Evolutionary conservation across 2,329 filamentous ascomycete genomes (phyloP), one percentile per base, ranked within the genome.

Genomic region (Scytalidium sp.): DNA sequence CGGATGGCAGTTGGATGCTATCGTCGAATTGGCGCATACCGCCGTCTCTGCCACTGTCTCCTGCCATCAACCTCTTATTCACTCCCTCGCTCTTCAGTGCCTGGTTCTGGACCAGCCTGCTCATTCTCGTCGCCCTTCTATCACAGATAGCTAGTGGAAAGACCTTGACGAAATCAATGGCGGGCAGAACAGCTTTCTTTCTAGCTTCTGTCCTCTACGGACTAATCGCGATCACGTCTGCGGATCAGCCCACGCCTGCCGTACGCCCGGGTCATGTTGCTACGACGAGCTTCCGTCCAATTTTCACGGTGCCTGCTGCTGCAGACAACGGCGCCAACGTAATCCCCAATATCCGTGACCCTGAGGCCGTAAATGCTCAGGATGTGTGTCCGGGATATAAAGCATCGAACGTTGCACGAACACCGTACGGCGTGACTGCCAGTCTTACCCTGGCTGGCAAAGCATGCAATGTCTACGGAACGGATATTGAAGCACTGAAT

Each of bases 381-480:
- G 52, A 56, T 58, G 52, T 60, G 10, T 90, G 87, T 60, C 84
- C 85, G 1, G 87, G 87, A 13, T 91, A 90, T 69, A 75, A 64
- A 22, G 86, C 85, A 2, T 78, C 75, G 17, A 81, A 86, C 61
- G 73, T 89, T 13, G 65, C 72, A 46, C 67, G 74, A 45, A 79
- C 71, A 0, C 61, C 66, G 29, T 72, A 70, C 45, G 81, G 81
- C 8, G 70, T 94, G 47, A 87, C 80, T 1, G 90, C 89, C 2
- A 78, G 87, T 55, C 73, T 96, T 43, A 76, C 69, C 2, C 76
- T 95, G 10, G 86, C 86, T 7, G 89, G 88, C 0, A 60, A 73
- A 9, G 75, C 85, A 5, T 94, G 90, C 72, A 87, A 93, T 66
- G 79, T 83, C 19, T 95, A 93, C 56, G 90, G 90, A 0, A 85